phyloP scores from a whole-genome alignment of 768 basidiomycete species.

The Kwoniella sp. region DNA sequence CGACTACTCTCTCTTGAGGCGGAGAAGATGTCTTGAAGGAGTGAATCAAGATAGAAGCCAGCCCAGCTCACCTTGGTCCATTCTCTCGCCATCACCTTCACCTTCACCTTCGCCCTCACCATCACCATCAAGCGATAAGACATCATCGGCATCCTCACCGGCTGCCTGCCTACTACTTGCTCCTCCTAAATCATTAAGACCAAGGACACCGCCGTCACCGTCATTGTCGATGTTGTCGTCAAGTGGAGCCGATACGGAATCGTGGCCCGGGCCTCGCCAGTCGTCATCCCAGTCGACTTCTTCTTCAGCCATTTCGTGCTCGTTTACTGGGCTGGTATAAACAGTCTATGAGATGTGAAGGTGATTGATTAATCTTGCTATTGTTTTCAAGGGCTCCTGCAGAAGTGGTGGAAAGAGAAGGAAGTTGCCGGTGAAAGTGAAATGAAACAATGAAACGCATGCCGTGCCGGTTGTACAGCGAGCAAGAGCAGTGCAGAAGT shows the following conservation, averaged over 20 bases:
- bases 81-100: neutral
- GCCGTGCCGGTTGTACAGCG: no score
- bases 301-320: conserved; percentile 31
- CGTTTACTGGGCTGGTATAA: neutral
- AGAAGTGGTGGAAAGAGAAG: no score
- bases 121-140: conserved; percentile 22
- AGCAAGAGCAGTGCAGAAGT: no score
- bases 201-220: neutral
- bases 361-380: no score
- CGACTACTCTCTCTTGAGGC: no score
- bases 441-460: neutral
- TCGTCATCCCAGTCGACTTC: conserved; percentile 39
- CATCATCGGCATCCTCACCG: conserved; percentile 25
- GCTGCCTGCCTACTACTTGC: neutral
- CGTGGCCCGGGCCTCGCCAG: conserved; percentile 9
- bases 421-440: neutral
- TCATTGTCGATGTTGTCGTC: conserved; percentile 17
- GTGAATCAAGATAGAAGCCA: no score
- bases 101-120: conserved; percentile 1
- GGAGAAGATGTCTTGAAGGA: no score
- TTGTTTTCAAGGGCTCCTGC: no score
- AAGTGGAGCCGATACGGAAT: neutral
- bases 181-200: neutral
- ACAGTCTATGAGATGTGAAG: neutral
- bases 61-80: conserved; percentile 18